Evolutionary conservation across 371 early-diverging fungal genomes (phyloP), one percentile per base, ranked within the genome.

Genomic region (Mortierella sp.): DNA sequence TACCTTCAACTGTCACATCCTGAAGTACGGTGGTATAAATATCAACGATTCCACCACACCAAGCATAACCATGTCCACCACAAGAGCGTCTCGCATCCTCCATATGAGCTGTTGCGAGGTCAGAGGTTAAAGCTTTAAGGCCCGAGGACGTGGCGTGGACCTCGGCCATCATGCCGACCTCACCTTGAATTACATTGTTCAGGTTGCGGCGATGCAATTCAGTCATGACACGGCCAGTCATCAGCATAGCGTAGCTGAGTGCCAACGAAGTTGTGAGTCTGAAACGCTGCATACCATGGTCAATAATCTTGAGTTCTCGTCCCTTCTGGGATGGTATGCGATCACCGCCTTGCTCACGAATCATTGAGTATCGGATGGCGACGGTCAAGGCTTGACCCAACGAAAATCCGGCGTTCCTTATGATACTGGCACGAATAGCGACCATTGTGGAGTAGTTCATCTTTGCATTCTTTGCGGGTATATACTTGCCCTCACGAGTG

Each of bases 121-220:
- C 92, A 0, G 95, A 94, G 19, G 89, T 90, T 84, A 94, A 86
- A 50, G 92, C 88, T 87, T 96, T 96, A 64, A 96, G 87, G n/a
- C 94, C 95, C 3, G 94, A 94, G 3, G 93, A 92, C 36, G 91
- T 91, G 21, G 95, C 95, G 74, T 96, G 96, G 4, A 95, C 88
- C 80, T 94, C 95, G 50, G 94, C 94, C 70, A 95, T 85, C 57
- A 87, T 61, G 22, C 71, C 69, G 48, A 86, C 87, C 70, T 90
- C 88, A 10, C 89, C 89, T 28, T 86, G 59, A 43, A 83, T 72
- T 69, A 94, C 88, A 28, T 87, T 88, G 36, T 70, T 76, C 83
- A 92, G 86, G 73, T 90, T 89, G 22, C 91, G 79, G 7, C 86
- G 65, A 79, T 94, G 94, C 75, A 90, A 82, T 38, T 83, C 84